A percentile compares a stretch with the other conserved stretches of the same genome.
Conservation (phyloP, 2,329 filamentous ascomycete species). For the Pseudocercospora pini-densiflorae region DNA sequence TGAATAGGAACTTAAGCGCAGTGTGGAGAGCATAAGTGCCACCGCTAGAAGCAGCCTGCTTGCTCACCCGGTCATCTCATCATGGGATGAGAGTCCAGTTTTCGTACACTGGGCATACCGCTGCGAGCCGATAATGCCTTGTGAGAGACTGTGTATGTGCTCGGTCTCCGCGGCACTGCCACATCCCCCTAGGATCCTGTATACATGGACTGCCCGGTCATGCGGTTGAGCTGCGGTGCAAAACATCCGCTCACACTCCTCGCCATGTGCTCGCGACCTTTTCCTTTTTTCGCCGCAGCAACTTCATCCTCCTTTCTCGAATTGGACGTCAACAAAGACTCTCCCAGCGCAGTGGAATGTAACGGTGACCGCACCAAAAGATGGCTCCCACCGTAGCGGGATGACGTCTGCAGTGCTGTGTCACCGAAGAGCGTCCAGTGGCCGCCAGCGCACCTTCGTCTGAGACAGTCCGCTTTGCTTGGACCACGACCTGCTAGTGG, state of each 20-base stretch:
- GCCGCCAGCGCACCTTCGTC: slow-evolving; percentile 1
- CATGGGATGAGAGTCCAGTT: background rate
- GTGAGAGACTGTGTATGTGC: background rate
- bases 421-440: slow-evolving; percentile 4
- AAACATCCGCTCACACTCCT: background rate
- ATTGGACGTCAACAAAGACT: slow-evolving; percentile 8
- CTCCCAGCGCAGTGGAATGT: slow-evolving; percentile 11
- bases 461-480: slow-evolving; percentile 6
- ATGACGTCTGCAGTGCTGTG: slow-evolving; percentile 8
- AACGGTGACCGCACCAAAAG: slow-evolving; percentile 7
- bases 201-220: background rate
- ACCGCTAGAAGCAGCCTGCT: slow-evolving; percentile 1
- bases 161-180: slow-evolving; percentile 5
- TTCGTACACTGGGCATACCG: background rate
- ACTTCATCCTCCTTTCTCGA: slow-evolving; percentile 9
- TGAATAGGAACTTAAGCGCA: slow-evolving; percentile 8
- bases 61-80: background rate
- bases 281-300: slow-evolving; percentile 7
- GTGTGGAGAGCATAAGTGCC: slow-evolving; percentile 12
- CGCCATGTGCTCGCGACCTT: background rate
- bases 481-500: slow-evolving; percentile 7
- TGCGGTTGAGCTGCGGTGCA: slow-evolving; percentile 1
- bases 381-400: slow-evolving; percentile 6
- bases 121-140: background rate
- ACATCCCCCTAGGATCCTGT: background rate